Percentiles rank a stretch among this genome's conserved stretches.
These are phyloP conservation scores for Aspergillus sp. DNA, from an alignment of 2,329 filamentous ascomycete genomes.

Conservation along the genomic window DNA sequence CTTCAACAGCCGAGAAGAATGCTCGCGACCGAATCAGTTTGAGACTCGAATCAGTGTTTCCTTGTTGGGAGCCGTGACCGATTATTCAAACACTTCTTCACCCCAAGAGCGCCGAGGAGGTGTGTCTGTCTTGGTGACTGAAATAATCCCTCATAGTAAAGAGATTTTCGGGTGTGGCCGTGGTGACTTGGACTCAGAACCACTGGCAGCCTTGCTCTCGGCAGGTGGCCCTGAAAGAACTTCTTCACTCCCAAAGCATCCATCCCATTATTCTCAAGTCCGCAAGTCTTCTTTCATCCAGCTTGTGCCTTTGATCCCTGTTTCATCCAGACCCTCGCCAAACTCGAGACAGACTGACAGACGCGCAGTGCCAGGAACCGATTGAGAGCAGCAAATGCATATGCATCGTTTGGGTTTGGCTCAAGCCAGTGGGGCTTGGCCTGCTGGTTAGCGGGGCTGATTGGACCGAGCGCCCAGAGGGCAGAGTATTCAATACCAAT, in stretches of 20 bases:
- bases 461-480: conserved; percentile 22
- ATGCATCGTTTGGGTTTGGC: conserved; percentile 19
- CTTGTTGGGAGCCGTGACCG: not conserved
- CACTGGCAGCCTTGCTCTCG: conserved; percentile 4
- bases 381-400: not conserved
- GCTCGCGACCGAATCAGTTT: not conserved
- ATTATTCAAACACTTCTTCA: not conserved
- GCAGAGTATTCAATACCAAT: conserved; percentile 15
- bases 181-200: conserved; percentile 2
- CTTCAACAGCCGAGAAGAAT: not conserved
- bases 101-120: conserved; percentile 3
- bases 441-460: conserved; percentile 17
- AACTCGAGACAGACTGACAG: not conserved
- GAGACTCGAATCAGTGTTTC: not conserved
- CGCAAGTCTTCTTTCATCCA: not conserved
- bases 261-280: too few relatives aligned
- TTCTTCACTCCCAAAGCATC: not conserved
- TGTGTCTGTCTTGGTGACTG: conserved; percentile 4
- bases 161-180: not conserved
- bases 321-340: not conserved
- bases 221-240: conserved; percentile 3
- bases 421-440: conserved; percentile 15
- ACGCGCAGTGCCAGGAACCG: conserved; percentile 21
- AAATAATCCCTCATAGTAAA: conserved; percentile 15
- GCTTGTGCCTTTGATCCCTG: not conserved